Base-by-base conservation (phyloP, 176 grass and related monocot species). In the Oryza punctata region DNA sequence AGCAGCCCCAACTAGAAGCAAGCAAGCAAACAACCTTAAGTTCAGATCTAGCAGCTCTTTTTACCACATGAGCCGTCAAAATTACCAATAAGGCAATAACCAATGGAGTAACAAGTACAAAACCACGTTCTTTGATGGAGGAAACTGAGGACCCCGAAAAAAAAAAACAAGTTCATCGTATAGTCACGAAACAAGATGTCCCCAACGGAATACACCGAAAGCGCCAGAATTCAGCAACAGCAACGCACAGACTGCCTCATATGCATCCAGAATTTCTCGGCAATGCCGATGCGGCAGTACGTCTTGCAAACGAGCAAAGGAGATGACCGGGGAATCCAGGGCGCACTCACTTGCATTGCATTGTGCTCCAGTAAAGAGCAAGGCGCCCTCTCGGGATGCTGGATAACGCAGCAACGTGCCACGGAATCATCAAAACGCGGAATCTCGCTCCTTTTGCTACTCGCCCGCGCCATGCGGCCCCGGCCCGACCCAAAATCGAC, bases 31-130 rank as follows among this genome's bases (percentile, higher is more conserved):
- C 23, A 16, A 84, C 67, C 2, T 29, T 77, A n/a, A 81, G 52
- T 77, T 49, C 44, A 59, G 83, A 90, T 78, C 83, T 72, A 66
- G 29, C 72, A 63, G 26, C 23, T 19, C 1, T 30, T 77, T 68
- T 37, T 2, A 82, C 64, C 66, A 38, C 41, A 24, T 3, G 3
- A 8, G 16, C 10, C 15, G 24, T 15, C 14, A 68, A 67, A 63
- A 64, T 38, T 38, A 38, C 37, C 37, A 38, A 7, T 7, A 4
- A 5, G 1, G 1, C 11, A 45, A 9, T 2, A 30, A 60, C 28
- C 32, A 80, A 12, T 29, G 12, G 29, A 81, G 30, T 41, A 79
- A 27, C 13, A 18, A n/a, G 47, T 63, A 63, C 27, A 78, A 16
- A 76, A 52, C 67, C 30, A 23, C 78, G 35, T 21, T 69, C 18